Evolutionary conservation across 352 stramenopile species (phyloP), one percentile per base, ranked within the genome.

Genomic region (Aphanomyces astaci): DNA sequence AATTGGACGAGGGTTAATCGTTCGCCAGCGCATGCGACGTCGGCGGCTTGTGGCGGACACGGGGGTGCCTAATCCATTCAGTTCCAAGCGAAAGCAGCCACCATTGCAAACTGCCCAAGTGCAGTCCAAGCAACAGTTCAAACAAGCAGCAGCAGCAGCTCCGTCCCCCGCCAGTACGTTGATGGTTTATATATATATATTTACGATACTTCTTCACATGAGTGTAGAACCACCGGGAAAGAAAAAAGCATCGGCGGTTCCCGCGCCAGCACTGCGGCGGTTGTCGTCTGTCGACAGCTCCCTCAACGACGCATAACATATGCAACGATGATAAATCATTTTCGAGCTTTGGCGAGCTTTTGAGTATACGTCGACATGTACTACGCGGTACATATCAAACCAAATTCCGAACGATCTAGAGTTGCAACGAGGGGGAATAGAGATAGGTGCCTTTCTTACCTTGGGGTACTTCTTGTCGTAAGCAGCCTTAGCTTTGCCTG

Each of bases 401-500:
- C n/a, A n/a, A n/a, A n/a, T n/a, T n/a, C n/a, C n/a, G n/a, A n/a
- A n/a, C n/a, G n/a, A n/a, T n/a, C n/a, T n/a, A n/a, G n/a, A n/a
- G n/a, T n/a, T n/a, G n/a, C n/a, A n/a, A n/a, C n/a, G n/a, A n/a
- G n/a, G n/a, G n/a, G n/a, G n/a, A n/a, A n/a, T n/a, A n/a, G n/a
- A n/a, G n/a, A n/a, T n/a, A n/a, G n/a, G n/a, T n/a, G n/a, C n/a
- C n/a, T n/a, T n/a, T n/a, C n/a, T n/a, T n/a, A 68, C 62, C 62
- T 68, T 68, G 30, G 62, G 40, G 1, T 60, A 45, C 30, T 59
- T 60, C 46, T 68, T 68, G 3, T 68, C 62, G 25, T 68, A 68
- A 19, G 46, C 31, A 39, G 11, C 3, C 25, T 68, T 68, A 45
- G 62, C 40, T 59, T 68, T 68, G 28, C 62, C 62, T 10, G 2